Percentiles rank a stretch among this genome's conserved stretches.
phyloP scores from a whole-genome alignment of 2,329 filamentous ascomycete genomes.

The Arachnomyces sp. region DNA sequence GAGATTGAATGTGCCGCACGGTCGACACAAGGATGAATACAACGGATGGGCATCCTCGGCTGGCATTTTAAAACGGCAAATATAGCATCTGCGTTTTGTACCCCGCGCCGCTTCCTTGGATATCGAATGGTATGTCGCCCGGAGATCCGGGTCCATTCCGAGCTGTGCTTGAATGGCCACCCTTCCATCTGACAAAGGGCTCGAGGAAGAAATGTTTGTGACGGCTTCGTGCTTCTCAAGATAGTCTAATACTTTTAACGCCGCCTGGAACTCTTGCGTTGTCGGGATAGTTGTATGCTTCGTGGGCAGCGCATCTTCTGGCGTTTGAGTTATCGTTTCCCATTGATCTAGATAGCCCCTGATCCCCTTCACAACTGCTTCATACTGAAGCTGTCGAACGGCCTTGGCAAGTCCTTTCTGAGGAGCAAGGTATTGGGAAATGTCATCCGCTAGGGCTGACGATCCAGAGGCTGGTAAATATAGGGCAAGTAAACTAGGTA shows the following conservation, averaged over 20 bases:
- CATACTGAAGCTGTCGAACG: constrained; percentile 11
- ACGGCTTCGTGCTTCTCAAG: constrained; percentile 11
- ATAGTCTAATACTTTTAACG: constrained; percentile 16
- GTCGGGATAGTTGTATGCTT: constrained; percentile 10
- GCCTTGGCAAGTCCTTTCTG: constrained; percentile 6
- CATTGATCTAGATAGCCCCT: constrained; percentile 14
- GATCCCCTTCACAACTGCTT: constrained; percentile 9
- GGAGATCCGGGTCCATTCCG: background rate
- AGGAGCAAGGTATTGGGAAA: constrained; percentile 11
- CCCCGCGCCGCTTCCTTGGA: background rate
- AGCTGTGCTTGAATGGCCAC: constrained; percentile 1
- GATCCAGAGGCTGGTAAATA: constrained; percentile 12
- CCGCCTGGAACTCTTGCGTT: constrained; percentile 9
- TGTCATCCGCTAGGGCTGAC: constrained; percentile 3
- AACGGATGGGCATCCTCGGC: constrained; percentile 12
- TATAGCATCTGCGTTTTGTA: constrained; percentile 21
- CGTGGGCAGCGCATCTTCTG: background rate
- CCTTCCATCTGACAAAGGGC: constrained; percentile 1
- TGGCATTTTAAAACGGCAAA: constrained; percentile 21
- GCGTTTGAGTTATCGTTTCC: background rate
- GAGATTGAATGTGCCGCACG: constrained; percentile 29
- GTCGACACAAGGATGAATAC: constrained; percentile 24
- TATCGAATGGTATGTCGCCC: background rate
- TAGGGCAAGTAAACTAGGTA: constrained; percentile 15
- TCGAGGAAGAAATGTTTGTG: constrained; percentile 2